Conservation (phyloP, 192 early-diverging fungal genomes). For the Cladochytrium replicatum region DNA sequence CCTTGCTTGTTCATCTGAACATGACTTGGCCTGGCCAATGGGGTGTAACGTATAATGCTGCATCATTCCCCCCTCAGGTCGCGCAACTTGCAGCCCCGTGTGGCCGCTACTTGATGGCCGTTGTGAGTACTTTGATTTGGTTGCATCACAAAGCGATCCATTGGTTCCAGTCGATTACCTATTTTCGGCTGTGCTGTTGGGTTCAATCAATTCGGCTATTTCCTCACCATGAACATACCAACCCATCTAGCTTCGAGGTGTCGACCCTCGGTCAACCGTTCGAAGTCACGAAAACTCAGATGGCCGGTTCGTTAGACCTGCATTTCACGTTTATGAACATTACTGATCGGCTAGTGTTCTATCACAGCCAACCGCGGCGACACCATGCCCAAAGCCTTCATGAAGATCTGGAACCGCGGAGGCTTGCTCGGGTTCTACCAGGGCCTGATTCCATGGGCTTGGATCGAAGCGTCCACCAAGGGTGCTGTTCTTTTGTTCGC, state of each 20-base stretch:
- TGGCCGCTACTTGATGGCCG: too few relatives aligned
- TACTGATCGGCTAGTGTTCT: neutral
- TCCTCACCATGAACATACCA: too few relatives aligned
- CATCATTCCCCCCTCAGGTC: too few relatives aligned
- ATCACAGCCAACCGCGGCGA: conserved; percentile 87
- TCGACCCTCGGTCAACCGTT: conserved; percentile 94
- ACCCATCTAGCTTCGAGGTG: conserved; percentile 66
- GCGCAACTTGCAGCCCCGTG: too few relatives aligned
- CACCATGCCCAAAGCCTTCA: conserved; percentile 57
- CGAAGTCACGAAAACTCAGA: conserved; percentile 38
- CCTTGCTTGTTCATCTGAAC: too few relatives aligned
- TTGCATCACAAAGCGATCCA: too few relatives aligned
- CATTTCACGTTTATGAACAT: neutral
- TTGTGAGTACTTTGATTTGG: too few relatives aligned
- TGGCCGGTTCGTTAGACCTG: conserved; percentile 9
- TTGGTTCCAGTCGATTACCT: too few relatives aligned
- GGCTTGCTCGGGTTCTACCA: conserved; percentile 91
- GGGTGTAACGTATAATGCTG: too few relatives aligned
- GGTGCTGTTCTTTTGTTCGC: conserved; percentile 71
- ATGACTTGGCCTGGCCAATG: too few relatives aligned
- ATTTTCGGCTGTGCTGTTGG: too few relatives aligned
- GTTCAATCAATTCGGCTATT: too few relatives aligned
- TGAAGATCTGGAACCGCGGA: conserved; percentile 72
- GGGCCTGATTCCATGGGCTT: conserved; percentile 76
- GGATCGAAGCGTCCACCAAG: conserved; percentile 72